A percentile compares a stretch with the other conserved stretches of the same genome.
These are phyloP conservation scores for Pseudocercospora fuligena DNA, from an alignment of 2,329 filamentous ascomycete species.

Conservation along the genomic window DNA sequence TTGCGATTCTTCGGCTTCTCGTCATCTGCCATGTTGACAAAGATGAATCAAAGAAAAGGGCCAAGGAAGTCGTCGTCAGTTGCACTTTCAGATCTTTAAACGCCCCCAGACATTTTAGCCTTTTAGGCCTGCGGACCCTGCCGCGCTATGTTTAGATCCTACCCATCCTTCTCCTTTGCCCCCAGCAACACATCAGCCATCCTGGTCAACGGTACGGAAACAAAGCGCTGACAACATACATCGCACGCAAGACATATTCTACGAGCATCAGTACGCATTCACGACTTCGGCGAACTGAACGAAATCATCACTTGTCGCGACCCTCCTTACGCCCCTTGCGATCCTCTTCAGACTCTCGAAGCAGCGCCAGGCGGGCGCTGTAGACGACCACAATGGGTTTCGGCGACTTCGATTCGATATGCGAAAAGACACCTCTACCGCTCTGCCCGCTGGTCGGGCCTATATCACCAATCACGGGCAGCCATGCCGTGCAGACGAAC, in stretches of 20 bases:
- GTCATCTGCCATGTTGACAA: slow-evolving; percentile 16
- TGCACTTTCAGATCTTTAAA: background rate
- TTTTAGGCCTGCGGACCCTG: background rate
- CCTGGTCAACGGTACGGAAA: background rate
- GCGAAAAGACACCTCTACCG: slow-evolving; percentile 81
- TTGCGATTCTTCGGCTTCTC: slow-evolving; percentile 48
- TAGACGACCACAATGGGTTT: slow-evolving; percentile 71
- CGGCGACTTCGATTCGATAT: slow-evolving; percentile 87
- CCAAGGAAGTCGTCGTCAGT: background rate
- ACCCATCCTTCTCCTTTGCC: background rate
- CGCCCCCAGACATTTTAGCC: background rate
- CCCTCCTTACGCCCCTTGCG: slow-evolving; percentile 10
- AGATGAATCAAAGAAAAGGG: background rate
- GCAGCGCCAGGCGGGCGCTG: slow-evolving; percentile 14
- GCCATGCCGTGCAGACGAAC: slow-evolving; percentile 75
- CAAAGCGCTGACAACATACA: slow-evolving; percentile 3
- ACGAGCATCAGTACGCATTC: background rate
- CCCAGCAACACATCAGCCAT: background rate
- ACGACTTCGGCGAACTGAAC: background rate
- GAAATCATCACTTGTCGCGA: background rate
- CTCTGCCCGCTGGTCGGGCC: slow-evolving; percentile 85
- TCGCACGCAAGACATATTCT: background rate
- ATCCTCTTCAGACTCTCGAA: background rate
- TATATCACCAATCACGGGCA: slow-evolving; percentile 68
- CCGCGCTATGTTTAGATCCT: background rate